A percentile compares a stretch with the other conserved stretches of the same genome.
These are phyloP conservation scores for Rhynchospora breviuscula DNA, from an alignment of 176 grass and related monocot species.

Conservation along the genomic window DNA sequence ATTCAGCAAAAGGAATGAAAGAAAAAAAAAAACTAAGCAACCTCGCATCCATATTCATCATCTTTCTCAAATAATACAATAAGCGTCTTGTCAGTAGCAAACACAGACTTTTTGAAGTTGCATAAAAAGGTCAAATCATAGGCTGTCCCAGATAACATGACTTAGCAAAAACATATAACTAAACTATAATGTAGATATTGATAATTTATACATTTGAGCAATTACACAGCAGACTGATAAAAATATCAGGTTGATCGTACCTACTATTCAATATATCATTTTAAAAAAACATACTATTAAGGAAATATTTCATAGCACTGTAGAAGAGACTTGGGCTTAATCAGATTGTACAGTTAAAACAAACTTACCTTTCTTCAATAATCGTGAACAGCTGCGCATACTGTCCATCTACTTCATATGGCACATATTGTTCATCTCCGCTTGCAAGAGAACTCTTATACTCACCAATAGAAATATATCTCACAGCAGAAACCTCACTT, in stretches of 20 bases:
- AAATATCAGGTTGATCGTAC: not conserved
- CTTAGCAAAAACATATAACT: not conserved
- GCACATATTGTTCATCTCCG: conserved; percentile 64
- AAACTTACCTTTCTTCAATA: conserved; percentile 74
- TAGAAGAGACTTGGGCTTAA: not conserved
- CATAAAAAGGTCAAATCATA: not conserved
- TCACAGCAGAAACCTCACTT: conserved; percentile 84
- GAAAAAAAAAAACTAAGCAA: too few species aligned
- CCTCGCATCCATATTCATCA: too few species aligned
- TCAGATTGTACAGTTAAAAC: not conserved
- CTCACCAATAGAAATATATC: conserved; percentile 55
- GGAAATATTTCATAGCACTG: not conserved
- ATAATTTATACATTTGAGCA: not conserved
- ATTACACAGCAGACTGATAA: not conserved
- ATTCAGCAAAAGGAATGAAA: too few species aligned
- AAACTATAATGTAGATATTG: not conserved
- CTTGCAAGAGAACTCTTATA: conserved; percentile 69
- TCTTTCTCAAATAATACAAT: too few species aligned
- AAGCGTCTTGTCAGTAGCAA: not conserved
- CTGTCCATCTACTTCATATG: conserved; percentile 70
- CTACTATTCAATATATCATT: not conserved
- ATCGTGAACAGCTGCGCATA: conserved; percentile 76
- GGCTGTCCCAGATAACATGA: not conserved
- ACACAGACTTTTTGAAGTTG: not conserved
- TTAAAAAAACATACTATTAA: not conserved